Conservation (phyloP, 1,284 basidiomycete species). For the Tilletiopsis washingtonensis region DNA sequence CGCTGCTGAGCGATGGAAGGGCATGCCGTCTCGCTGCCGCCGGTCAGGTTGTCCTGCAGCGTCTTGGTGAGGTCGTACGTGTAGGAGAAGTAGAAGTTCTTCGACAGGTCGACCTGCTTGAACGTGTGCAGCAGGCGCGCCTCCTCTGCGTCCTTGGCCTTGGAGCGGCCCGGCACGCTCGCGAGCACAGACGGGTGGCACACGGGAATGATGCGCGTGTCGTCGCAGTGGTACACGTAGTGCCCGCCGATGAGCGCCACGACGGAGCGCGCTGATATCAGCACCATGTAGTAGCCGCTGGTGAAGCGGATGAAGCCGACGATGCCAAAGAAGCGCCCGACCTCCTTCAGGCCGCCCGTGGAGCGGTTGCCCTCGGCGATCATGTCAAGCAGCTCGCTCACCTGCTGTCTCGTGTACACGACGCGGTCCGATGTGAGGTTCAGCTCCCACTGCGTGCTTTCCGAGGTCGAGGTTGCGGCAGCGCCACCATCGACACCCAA, state of each 20-base stretch:
- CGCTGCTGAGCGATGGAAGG: too few species aligned
- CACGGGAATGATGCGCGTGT: constrained; percentile 68
- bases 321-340: constrained; percentile 54
- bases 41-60: constrained; percentile 83
- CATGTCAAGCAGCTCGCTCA: constrained; percentile 84
- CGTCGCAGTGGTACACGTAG: constrained; percentile 94
- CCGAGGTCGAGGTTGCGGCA: neutral
- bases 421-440: constrained; percentile 35
- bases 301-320: constrained; percentile 52
- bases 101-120: constrained; percentile 92
- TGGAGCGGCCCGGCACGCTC: constrained; percentile 28
- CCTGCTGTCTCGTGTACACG: constrained; percentile 76
- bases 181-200: constrained; percentile 32
- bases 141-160: constrained; percentile 40
- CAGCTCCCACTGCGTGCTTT: constrained; percentile 24
- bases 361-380: constrained; percentile 85
- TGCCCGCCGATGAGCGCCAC: constrained; percentile 93
- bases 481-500: too few species aligned
- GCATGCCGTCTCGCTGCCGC: neutral
- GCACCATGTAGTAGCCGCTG: constrained; percentile 47
- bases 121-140: constrained; percentile 71
- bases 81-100: constrained; percentile 98
- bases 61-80: constrained; percentile 95
- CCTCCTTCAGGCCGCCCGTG: constrained; percentile 76
- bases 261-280: constrained; percentile 80